These are phyloP conservation scores for Aspergillus versicolor DNA, from an alignment of 2,329 filamentous ascomycete genomes.

Conservation along the genomic window DNA sequence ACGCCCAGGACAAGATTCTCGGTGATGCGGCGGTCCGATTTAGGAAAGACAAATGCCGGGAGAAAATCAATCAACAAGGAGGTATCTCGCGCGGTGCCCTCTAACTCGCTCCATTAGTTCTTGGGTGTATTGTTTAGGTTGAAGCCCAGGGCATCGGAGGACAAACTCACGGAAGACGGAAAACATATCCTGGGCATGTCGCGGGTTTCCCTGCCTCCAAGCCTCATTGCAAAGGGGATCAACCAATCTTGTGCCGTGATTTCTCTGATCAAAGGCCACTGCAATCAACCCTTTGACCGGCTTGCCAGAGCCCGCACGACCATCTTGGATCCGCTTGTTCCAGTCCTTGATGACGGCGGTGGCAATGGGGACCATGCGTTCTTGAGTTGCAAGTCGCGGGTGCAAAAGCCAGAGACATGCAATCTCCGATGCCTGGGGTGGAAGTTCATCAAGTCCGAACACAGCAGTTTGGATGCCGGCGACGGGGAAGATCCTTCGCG, in stretches of 20 bases:
- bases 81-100: conserved; percentile 72
- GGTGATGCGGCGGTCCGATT: conserved; percentile 46
- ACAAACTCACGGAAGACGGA: conserved; percentile 62
- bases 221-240: conserved; percentile 68
- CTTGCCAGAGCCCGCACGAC: conserved; percentile 25
- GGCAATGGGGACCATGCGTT: conserved; percentile 74
- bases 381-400: conserved; percentile 68
- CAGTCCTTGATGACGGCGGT: conserved; percentile 67
- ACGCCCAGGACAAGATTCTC: conserved; percentile 77
- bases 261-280: conserved; percentile 85
- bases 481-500: conserved; percentile 67
- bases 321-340: conserved; percentile 50
- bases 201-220: conserved; percentile 76
- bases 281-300: conserved; percentile 67
- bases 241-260: conserved; percentile 76
- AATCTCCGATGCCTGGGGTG: conserved; percentile 54
- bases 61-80: conserved; percentile 74
- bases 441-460: conserved; percentile 76
- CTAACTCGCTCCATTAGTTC: conserved; percentile 24
- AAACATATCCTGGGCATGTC: conserved; percentile 92
- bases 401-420: conserved; percentile 92
- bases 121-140: neutral
- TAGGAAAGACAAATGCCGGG: conserved; percentile 69
- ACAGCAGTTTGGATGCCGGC: conserved; percentile 76
- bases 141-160: neutral